Conservation (phyloP, 306 rosid genomes). For the Quillaja saponaria region DNA sequence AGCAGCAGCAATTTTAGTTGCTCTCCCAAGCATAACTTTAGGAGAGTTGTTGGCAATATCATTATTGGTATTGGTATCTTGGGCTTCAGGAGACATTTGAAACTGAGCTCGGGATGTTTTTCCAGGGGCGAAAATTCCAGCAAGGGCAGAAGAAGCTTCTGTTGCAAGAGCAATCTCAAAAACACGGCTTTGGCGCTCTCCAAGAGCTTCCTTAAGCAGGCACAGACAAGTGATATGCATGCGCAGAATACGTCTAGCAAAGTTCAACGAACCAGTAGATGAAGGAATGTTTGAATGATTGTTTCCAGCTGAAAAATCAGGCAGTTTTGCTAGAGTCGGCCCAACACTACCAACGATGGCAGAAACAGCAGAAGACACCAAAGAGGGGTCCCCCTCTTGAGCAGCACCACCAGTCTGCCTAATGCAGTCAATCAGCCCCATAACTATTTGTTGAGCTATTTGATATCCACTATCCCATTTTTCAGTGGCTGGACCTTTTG, state of each 20-base stretch:
- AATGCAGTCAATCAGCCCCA: slow-evolving; percentile 78
- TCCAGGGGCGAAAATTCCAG: slow-evolving; percentile 70
- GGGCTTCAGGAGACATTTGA: slow-evolving; percentile 75
- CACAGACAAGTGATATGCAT: slow-evolving; percentile 74
- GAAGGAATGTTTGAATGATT: slow-evolving; percentile 46
- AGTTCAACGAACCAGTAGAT: slow-evolving; percentile 53
- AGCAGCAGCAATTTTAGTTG: slow-evolving; percentile 79
- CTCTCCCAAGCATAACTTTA: slow-evolving; percentile 51
- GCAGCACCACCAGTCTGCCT: slow-evolving; percentile 99
- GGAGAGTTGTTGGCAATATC: slow-evolving; percentile 48
- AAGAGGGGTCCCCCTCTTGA: slow-evolving; percentile 97
- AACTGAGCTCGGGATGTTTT: slow-evolving; percentile 82
- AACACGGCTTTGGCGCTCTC: slow-evolving; percentile 94
- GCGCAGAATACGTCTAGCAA: slow-evolving; percentile 67
- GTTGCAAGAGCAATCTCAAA: slow-evolving; percentile 96
- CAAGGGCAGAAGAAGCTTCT: slow-evolving; percentile 79
- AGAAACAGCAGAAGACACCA: slow-evolving; percentile 90
- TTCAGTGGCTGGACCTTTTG: slow-evolving; percentile 66
- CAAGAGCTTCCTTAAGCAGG: slow-evolving; percentile 95
- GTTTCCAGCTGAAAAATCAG: slow-evolving; percentile 62
- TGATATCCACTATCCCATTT: slow-evolving; percentile 87
- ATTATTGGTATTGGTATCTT: slow-evolving; percentile 52
- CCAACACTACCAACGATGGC: slow-evolving; percentile 80
- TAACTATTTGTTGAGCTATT: slow-evolving; percentile 70
- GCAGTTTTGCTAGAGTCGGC: slow-evolving; percentile 56